Evolutionary conservation across 805 yeast genomes (phyloP).

Genomic region (Metschnikowia picachoensis): DNA sequence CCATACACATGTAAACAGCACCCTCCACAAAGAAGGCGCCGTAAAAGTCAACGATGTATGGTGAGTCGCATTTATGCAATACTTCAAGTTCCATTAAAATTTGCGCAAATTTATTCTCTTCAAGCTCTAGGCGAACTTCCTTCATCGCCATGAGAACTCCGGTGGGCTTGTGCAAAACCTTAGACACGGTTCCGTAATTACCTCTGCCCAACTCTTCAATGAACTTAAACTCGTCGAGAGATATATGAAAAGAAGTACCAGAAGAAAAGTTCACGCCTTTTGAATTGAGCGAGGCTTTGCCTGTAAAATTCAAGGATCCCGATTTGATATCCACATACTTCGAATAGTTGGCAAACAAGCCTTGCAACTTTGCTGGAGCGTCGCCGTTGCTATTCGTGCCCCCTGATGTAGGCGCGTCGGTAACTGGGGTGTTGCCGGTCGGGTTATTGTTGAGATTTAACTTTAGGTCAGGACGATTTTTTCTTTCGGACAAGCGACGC

Average conservation of each 20-base stretch:
- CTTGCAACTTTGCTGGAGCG: slow-evolving; percentile 34
- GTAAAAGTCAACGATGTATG: slow-evolving; percentile 90
- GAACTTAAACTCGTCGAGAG: slow-evolving; percentile 77
- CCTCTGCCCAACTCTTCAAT: slow-evolving; percentile 92
- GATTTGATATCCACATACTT: slow-evolving; percentile 88
- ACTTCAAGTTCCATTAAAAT: slow-evolving; percentile 95
- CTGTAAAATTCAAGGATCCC: slow-evolving; percentile 88
- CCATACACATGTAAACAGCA: slow-evolving; percentile 97
- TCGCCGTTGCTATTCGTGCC: slow-evolving; percentile 12
- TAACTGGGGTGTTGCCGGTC: slow-evolving; percentile 16
- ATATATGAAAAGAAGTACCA: slow-evolving; percentile 83
- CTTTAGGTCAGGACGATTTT: slow-evolving; percentile 38
- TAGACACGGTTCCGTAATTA: slow-evolving; percentile 92
- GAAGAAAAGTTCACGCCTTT: slow-evolving; percentile 87
- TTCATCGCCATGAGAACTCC: slow-evolving; percentile 95
- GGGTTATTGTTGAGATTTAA: slow-evolving; percentile 24
- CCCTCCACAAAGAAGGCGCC: slow-evolving; percentile 98
- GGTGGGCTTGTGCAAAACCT: slow-evolving; percentile 90
- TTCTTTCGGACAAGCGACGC: slow-evolving; percentile 36
- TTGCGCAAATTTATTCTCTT: slow-evolving; percentile 89
- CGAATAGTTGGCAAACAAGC: slow-evolving; percentile 77
- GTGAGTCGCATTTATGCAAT: slow-evolving; percentile 84
- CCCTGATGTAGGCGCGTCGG: slow-evolving; percentile 19
- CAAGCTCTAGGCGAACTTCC: slow-evolving; percentile 89
- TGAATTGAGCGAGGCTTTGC: slow-evolving; percentile 88